Conservation (phyloP, 306 rosid species). For the Lablab purpureus region DNA sequence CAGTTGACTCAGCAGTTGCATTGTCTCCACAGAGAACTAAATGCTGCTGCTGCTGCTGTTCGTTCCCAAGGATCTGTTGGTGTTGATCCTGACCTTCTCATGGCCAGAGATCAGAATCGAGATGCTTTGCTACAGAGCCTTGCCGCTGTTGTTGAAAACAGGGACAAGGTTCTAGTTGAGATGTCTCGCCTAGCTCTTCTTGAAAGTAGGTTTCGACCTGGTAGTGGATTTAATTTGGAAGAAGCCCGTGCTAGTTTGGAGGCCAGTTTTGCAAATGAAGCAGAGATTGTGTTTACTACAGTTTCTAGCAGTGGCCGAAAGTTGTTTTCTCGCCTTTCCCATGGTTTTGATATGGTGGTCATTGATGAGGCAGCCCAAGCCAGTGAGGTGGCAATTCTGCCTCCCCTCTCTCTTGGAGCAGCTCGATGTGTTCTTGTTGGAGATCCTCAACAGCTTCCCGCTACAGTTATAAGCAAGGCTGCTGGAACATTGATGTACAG, state of each 20-base stretch:
- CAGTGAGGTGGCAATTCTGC: slow-evolving; percentile 94
- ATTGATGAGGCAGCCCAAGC: slow-evolving; percentile 99
- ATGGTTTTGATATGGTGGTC: slow-evolving; percentile 99
- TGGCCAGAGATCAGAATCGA: slow-evolving; percentile 90
- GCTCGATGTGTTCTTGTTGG: slow-evolving; percentile 99
- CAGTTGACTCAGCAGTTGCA: slow-evolving; percentile 79
- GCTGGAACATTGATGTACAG: slow-evolving; percentile 97
- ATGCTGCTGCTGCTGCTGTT: slow-evolving; percentile 84
- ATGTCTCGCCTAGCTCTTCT: slow-evolving; percentile 89
- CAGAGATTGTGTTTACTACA: slow-evolving; percentile 96
- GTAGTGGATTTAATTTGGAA: slow-evolving; percentile 86
- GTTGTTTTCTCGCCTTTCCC: slow-evolving; percentile 95
- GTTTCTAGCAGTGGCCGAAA: slow-evolving; percentile 99
- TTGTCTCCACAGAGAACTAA: slow-evolving; percentile 87
- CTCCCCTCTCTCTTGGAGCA: slow-evolving; percentile 97
- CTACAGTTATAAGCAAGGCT: slow-evolving; percentile 99
- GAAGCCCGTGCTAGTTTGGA: slow-evolving; percentile 97
- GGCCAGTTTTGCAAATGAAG: slow-evolving; percentile 99
- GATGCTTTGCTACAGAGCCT: slow-evolving; percentile 86
- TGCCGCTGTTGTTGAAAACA: slow-evolving; percentile 90
- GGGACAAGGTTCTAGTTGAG: slow-evolving; percentile 94
- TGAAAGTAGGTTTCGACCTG: slow-evolving; percentile 88
- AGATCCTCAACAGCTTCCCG: slow-evolving; percentile 99
- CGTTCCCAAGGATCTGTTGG: slow-evolving; percentile 98
- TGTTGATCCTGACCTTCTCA: slow-evolving; percentile 92